Evolutionary conservation across 768 basidiomycete species (phyloP).

Genomic region (Boletus bicolor): DNA sequence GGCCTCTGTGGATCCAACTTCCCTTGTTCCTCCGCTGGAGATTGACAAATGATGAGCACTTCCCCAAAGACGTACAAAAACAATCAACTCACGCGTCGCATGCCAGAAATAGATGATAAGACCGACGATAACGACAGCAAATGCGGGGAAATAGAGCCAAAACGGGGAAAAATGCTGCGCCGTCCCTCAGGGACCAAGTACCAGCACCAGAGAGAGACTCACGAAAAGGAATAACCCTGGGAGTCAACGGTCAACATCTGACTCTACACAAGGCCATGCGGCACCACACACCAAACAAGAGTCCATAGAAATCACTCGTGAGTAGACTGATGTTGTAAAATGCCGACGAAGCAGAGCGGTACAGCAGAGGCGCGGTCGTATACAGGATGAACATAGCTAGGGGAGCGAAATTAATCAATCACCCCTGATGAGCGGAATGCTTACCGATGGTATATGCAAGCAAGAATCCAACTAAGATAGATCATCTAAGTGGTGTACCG

Average conservation of each 20-base stretch:
- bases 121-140: slow-evolving; percentile 64
- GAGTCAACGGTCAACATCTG: slow-evolving; percentile 2
- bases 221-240: slow-evolving; percentile 54
- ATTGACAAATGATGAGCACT: slow-evolving; percentile 8
- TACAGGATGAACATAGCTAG: slow-evolving; percentile 81
- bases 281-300: slow-evolving; percentile 58
- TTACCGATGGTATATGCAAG: slow-evolving; percentile 47
- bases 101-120: slow-evolving; percentile 86
- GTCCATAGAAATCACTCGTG: slow-evolving; percentile 86
- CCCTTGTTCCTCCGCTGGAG: slow-evolving; percentile 71
- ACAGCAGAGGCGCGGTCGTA: slow-evolving; percentile 80
- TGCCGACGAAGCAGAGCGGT: slow-evolving; percentile 81
- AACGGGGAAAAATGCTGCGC: slow-evolving; percentile 73
- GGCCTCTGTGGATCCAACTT: slow-evolving; percentile 57
- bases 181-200: slow-evolving; percentile 1
- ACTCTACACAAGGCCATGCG: not conserved
- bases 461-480: slow-evolving; percentile 46
- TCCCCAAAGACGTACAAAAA: not conserved
- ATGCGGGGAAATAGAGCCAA: slow-evolving; percentile 88
- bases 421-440: not conserved
- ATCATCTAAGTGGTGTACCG: not conserved
- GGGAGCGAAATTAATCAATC: not conserved
- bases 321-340: slow-evolving; percentile 84
- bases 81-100: slow-evolving; percentile 61
- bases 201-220: slow-evolving; percentile 16